Evolutionary conservation across 345 rosid species (phyloP).

Genomic region (Gynandropsis gynandra): DNA sequence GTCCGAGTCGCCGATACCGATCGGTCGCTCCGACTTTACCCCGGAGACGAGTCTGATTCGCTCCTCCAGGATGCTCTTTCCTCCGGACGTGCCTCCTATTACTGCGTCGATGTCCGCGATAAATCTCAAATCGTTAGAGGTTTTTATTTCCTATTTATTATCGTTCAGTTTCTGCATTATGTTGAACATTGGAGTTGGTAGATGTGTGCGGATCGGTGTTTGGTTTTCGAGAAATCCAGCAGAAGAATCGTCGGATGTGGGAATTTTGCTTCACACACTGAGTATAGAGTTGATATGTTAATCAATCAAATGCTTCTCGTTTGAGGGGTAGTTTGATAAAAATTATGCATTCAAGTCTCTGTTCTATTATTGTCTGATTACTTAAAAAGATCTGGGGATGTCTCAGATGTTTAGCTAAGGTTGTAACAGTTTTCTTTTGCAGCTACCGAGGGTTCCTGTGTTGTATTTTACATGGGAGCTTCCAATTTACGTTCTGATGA

Average conservation of each 20-base stretch:
- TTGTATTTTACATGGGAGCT: slow-evolving; percentile 65
- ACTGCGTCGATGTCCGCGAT: slow-evolving; percentile 60
- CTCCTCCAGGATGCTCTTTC: slow-evolving; percentile 52
- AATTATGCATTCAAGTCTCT: no score
- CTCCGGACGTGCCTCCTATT: slow-evolving; percentile 60
- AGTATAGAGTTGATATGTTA: background rate
- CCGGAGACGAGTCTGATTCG: slow-evolving; percentile 41
- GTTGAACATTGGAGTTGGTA: background rate
- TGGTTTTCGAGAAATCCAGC: slow-evolving; percentile 12
- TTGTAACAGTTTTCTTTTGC: slow-evolving; percentile 30
- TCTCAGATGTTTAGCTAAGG: slow-evolving; percentile 6
- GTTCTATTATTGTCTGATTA: background rate
- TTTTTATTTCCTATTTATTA: slow-evolving; percentile 16
- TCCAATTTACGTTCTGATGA: slow-evolving; percentile 36
- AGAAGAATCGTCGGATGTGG: background rate
- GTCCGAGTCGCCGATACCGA: slow-evolving; percentile 78
- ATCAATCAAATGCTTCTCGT: background rate
- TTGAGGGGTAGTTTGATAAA: no score
- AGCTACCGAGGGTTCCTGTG: slow-evolving; percentile 65
- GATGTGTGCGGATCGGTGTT: background rate
- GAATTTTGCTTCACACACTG: slow-evolving; percentile 1
- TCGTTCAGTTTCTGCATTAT: slow-evolving; percentile 1
- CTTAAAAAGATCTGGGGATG: background rate
- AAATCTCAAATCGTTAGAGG: slow-evolving; percentile 49
- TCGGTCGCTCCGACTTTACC: slow-evolving; percentile 40